Conservation (phyloP, 1,284 basidiomycete genomes). For the Coniferiporia sulphurascens region DNA sequence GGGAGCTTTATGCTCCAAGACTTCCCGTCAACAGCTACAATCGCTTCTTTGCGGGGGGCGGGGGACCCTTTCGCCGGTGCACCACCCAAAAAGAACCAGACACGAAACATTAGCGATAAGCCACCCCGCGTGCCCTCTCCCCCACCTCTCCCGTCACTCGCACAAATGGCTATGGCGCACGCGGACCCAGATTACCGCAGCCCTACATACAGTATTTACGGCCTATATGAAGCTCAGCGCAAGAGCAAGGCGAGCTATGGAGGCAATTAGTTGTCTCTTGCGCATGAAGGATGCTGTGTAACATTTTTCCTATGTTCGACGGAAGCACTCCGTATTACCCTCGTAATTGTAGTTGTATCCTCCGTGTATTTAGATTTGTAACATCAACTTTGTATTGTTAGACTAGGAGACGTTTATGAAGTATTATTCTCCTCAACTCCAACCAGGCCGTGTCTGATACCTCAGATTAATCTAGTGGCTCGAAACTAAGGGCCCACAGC, state of each 20-base stretch:
- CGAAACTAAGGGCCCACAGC: too few species aligned
- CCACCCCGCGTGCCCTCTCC: conserved; percentile 77
- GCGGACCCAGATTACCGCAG: conserved; percentile 62
- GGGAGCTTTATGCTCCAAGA: conserved; percentile 59
- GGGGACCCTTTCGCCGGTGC: conserved; percentile 14
- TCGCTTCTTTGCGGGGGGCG: conserved; percentile 19
- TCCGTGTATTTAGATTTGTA: not conserved
- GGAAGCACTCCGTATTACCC: not conserved
- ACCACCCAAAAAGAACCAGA: conserved; percentile 18
- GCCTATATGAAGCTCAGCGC: conserved; percentile 59
- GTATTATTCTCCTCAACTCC: too few species aligned
- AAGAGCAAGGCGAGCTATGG: conserved; percentile 37
- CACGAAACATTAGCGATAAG: conserved; percentile 37
- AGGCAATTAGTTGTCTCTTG: not conserved
- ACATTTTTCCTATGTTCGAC: not conserved
- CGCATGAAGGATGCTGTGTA: not conserved
- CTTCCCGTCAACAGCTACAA: conserved; percentile 32
- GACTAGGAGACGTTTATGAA: not conserved
- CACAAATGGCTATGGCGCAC: conserved; percentile 71
- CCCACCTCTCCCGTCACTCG: conserved; percentile 63
- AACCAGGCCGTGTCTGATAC: too few species aligned
- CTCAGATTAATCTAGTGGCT: too few species aligned
- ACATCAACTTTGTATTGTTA: not conserved
- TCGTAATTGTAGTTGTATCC: not conserved
- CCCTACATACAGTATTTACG: conserved; percentile 77